Percentiles rank a stretch among this genome's conserved stretches.
Evolutionary conservation across 202 grass and related monocot genomes (phyloP).

Genomic region (Schoenoplectus tabernaemontani): DNA sequence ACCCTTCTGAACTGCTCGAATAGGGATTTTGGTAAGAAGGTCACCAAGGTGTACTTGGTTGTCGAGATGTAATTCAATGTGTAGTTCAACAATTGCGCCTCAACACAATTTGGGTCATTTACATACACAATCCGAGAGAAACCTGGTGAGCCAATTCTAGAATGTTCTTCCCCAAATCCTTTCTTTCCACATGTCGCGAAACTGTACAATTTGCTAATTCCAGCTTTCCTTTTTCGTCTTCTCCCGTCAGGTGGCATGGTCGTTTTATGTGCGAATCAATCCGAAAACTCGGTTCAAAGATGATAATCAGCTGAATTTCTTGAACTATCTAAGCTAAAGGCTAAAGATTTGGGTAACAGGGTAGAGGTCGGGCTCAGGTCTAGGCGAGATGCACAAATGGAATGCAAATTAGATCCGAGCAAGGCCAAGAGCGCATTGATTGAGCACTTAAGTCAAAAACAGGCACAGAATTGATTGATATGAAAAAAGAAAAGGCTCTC

Average conservation of each 20-base stretch:
- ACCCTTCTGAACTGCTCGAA: conserved; percentile 99
- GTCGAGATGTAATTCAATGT: conserved; percentile 56
- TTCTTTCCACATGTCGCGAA: conserved; percentile 41
- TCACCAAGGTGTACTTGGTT: conserved; percentile 68
- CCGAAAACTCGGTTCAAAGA: neutral
- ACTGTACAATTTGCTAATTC: conserved; percentile 46
- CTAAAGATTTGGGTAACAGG: neutral
- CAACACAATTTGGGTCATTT: conserved; percentile 39
- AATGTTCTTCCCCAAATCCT: conserved; percentile 48
- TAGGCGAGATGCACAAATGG: no score
- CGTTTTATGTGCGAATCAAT: conserved; percentile 7
- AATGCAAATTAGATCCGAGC: conserved; percentile 10
- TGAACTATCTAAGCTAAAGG: neutral
- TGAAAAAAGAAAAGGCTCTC: no score
- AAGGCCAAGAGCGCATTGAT: neutral
- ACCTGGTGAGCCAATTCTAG: conserved; percentile 46
- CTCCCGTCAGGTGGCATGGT: conserved; percentile 18
- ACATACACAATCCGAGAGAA: conserved; percentile 74
- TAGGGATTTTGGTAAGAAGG: conserved; percentile 87
- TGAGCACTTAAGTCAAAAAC: no score
- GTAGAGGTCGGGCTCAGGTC: no score
- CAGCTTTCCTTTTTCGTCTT: conserved; percentile 40
- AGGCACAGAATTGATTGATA: no score
- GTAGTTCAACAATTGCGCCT: conserved; percentile 36
- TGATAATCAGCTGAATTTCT: neutral